phyloP scores from a whole-genome alignment of 1,139 yeast genomes.

The Lipomyces yarrowii region DNA sequence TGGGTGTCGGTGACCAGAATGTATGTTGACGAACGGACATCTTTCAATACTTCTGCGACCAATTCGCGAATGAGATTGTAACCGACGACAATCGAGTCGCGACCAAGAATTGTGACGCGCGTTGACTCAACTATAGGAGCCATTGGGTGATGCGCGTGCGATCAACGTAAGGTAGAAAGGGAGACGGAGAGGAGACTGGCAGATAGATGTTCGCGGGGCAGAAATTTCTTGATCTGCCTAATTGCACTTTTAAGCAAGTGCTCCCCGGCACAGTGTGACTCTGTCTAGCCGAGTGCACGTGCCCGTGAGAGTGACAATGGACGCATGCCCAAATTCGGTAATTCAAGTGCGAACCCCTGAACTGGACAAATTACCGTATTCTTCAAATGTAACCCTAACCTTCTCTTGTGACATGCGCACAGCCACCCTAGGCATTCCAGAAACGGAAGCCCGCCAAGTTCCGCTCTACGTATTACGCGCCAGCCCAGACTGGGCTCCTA shows the following conservation, averaged over 20 bases:
- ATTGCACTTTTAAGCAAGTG: neutral
- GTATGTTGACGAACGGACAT: constrained; percentile 82
- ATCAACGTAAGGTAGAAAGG: neutral
- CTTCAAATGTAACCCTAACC: no score
- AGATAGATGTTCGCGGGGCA: neutral
- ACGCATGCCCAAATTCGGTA: neutral
- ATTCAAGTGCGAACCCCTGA: neutral
- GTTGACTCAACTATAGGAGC: constrained; percentile 1
- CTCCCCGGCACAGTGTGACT: neutral
- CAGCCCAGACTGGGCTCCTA: neutral
- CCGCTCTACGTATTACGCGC: neutral
- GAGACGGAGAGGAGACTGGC: neutral
- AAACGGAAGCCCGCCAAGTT: neutral
- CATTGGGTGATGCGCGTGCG: neutral
- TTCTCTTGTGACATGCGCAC: constrained; percentile 1
- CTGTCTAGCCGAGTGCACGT: neutral
- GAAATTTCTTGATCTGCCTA: neutral
- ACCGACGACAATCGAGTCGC: constrained; percentile 88
- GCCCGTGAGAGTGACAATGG: neutral
- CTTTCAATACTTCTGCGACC: constrained; percentile 63
- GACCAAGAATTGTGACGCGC: constrained; percentile 58
- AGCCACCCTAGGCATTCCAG: constrained; percentile 1
- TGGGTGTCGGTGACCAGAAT: constrained; percentile 88
- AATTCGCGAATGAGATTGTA: constrained; percentile 78
- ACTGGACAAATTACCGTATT: neutral